Percentiles rank a stretch among this genome's conserved stretches.
These are phyloP conservation scores for Trichosporon inkin DNA, from an alignment of 1,284 basidiomycete genomes.

Conservation along the genomic window DNA sequence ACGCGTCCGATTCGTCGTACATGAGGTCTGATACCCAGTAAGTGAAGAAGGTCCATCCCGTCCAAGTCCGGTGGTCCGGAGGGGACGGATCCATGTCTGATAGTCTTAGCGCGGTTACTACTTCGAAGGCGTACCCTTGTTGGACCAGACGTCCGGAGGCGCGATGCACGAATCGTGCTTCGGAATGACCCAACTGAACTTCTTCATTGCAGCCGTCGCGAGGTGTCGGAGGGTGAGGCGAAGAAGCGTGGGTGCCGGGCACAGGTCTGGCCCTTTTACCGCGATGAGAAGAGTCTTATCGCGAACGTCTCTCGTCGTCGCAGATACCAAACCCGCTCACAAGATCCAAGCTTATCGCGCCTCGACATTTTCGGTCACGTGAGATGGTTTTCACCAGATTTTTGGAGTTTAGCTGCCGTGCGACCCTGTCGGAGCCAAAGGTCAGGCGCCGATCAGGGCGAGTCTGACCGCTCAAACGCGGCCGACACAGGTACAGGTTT, in stretches of 20 bases:
- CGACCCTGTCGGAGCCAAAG: no score
- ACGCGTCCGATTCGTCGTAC: background rate
- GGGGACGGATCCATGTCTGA: slow-evolving; percentile 43
- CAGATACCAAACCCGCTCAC: no score
- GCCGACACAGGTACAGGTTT: no score
- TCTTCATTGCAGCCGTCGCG: slow-evolving; percentile 6
- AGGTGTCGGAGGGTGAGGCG: background rate
- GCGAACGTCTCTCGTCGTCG: background rate
- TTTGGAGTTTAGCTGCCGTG: no score
- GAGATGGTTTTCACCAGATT: no score
- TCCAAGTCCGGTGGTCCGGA: slow-evolving; percentile 38
- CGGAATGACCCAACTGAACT: slow-evolving; percentile 32
- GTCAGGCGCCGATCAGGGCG: no score
- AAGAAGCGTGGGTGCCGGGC: background rate
- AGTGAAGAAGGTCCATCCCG: slow-evolving; percentile 35
- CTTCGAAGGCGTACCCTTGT: slow-evolving; percentile 31
- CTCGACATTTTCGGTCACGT: no score
- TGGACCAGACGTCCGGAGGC: slow-evolving; percentile 39
- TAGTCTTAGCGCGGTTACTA: background rate
- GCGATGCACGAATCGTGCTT: slow-evolving; percentile 43
- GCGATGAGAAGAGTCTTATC: background rate
- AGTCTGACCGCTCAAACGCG: no score
- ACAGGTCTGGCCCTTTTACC: background rate
- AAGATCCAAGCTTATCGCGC: no score
- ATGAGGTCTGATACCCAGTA: slow-evolving; percentile 18